These are phyloP conservation scores for Clathrospora elynae DNA, from an alignment of 2,329 filamentous ascomycete species.

Conservation along the genomic window DNA sequence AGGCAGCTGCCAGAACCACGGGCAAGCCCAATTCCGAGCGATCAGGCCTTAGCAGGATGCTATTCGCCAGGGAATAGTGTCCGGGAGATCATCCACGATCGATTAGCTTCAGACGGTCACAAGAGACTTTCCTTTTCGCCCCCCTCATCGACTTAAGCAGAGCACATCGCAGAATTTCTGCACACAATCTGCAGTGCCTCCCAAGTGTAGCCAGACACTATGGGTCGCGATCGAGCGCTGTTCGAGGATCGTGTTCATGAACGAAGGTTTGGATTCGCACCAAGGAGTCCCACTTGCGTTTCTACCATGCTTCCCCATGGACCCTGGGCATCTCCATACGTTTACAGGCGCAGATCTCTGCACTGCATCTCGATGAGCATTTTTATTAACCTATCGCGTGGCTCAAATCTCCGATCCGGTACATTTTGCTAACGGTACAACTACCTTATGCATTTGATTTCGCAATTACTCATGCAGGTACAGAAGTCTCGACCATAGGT, in stretches of 20 bases:
- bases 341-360: too few relatives aligned
- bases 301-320: too few relatives aligned
- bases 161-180: neutral
- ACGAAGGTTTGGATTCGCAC: slow-evolving; percentile 3
- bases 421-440: too few relatives aligned
- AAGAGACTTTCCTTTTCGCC: neutral
- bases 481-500: too few relatives aligned
- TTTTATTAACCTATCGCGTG: too few relatives aligned
- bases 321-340: too few relatives aligned
- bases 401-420: too few relatives aligned
- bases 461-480: too few relatives aligned
- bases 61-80: slow-evolving; percentile 1
- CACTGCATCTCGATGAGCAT: too few relatives aligned
- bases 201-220: slow-evolving; percentile 2
- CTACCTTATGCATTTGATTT: too few relatives aligned
- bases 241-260: slow-evolving; percentile 6
- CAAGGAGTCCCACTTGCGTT: too few relatives aligned
- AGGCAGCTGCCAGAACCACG: too few relatives aligned
- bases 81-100: neutral
- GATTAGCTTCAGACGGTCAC: slow-evolving; percentile 1
- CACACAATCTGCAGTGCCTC: slow-evolving; percentile 3
- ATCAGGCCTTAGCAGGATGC: neutral
- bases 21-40: neutral
- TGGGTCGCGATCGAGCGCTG: slow-evolving; percentile 10
- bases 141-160: slow-evolving; percentile 7